Conservation (phyloP, 2,329 filamentous ascomycete species). For the Thyridium curvatum region DNA sequence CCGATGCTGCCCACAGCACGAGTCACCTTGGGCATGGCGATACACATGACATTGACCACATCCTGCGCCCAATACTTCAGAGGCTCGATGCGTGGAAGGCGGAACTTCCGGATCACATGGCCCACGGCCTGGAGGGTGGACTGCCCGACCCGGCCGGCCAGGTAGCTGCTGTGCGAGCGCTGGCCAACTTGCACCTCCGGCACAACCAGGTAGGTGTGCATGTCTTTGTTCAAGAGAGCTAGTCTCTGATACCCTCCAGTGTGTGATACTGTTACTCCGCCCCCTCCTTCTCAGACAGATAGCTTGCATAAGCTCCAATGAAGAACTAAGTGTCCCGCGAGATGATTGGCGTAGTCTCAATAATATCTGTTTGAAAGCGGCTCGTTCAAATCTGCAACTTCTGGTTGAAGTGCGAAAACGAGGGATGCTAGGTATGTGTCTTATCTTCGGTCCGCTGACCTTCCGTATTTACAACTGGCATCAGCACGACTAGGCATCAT, state of each 20-base stretch:
- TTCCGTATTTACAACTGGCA: too few relatives aligned
- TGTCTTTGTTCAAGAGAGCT: neutral
- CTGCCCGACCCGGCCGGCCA: neutral
- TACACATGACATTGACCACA: too few relatives aligned
- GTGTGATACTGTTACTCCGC: conserved; percentile 4
- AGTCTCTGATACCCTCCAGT: neutral
- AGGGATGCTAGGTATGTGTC: neutral
- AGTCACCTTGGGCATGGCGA: neutral
- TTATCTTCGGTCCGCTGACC: too few relatives aligned
- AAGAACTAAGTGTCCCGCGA: too few relatives aligned
- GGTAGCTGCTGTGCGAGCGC: neutral
- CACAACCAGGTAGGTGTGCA: conserved; percentile 2
- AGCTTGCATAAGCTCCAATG: neutral
- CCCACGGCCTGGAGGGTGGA: too few relatives aligned
- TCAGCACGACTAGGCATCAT: conserved; percentile 2
- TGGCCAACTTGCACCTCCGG: conserved; percentile 3
- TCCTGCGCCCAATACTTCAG: too few relatives aligned
- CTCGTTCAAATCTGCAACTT: neutral
- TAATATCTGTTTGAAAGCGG: too few relatives aligned
- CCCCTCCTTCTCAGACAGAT: conserved; percentile 4
- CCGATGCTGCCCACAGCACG: neutral
- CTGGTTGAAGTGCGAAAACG: neutral
- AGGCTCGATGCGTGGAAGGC: too few relatives aligned
- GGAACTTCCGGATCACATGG: too few relatives aligned
- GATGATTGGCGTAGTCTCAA: too few relatives aligned